Conservation (phyloP, 1,284 basidiomycete species). For the Ganoderma resinaceum region DNA sequence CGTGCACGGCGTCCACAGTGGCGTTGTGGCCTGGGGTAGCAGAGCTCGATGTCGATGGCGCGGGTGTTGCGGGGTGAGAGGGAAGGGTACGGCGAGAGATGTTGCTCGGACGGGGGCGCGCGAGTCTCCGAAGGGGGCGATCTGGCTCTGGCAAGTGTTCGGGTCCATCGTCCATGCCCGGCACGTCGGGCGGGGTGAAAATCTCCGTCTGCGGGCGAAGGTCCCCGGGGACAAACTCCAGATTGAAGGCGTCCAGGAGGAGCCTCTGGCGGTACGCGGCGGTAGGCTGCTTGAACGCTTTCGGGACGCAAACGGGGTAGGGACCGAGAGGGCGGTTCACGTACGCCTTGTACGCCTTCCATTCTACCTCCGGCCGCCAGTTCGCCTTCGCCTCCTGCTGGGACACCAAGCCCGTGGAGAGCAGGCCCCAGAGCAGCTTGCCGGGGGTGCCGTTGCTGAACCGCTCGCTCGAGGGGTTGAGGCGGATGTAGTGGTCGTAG, state of each 20-base stretch:
- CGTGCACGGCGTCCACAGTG: constrained; percentile 9
- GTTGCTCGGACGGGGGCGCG: neutral
- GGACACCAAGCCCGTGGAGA: constrained; percentile 56
- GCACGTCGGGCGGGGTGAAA: constrained; percentile 33
- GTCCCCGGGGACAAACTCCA: neutral
- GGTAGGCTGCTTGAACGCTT: constrained; percentile 30
- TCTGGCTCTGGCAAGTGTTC: constrained; percentile 1
- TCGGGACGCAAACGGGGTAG: constrained; percentile 32
- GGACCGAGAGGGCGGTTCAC: constrained; percentile 38
- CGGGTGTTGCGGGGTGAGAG: neutral
- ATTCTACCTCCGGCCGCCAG: constrained; percentile 48
- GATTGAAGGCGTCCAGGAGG: constrained; percentile 16
- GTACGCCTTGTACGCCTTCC: constrained; percentile 47
- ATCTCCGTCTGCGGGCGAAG: constrained; percentile 32
- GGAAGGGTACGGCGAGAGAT: neutral
- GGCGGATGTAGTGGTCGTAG: constrained; percentile 36
- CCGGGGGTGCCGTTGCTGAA: constrained; percentile 47
- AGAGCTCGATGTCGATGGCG: neutral
- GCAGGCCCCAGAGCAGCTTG: constrained; percentile 52
- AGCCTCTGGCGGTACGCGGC: constrained; percentile 30
- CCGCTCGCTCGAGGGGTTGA: constrained; percentile 37
- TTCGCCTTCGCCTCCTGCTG: constrained; percentile 47
- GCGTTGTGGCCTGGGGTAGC: neutral
- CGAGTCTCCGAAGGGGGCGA: neutral
- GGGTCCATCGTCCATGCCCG: constrained; percentile 36